phyloP scores from a whole-genome alignment of 257 asterid species.

The Handroanthus guayacan region DNA sequence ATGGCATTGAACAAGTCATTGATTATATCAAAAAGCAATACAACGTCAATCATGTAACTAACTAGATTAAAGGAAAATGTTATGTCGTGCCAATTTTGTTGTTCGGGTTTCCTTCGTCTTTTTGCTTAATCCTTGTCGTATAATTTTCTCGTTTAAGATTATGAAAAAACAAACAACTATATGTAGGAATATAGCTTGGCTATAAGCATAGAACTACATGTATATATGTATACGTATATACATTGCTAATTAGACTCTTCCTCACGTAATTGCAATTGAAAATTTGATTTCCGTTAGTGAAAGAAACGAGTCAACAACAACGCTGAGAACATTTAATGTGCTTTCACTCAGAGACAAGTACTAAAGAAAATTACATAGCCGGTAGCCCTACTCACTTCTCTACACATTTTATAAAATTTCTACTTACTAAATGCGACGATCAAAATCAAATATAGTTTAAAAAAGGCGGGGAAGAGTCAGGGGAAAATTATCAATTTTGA shows the following conservation, averaged over 20 bases:
- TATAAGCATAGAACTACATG: too few relatives aligned
- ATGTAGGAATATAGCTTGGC: too few relatives aligned
- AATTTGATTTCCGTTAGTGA: too few relatives aligned
- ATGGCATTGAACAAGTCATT: constrained; percentile 66
- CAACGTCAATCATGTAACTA: constrained; percentile 75
- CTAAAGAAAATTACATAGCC: constrained; percentile 24
- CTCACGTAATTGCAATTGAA: too few relatives aligned
- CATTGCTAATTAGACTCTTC: too few relatives aligned
- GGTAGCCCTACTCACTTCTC: constrained; percentile 4
- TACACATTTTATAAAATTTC: background rate
- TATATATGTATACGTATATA: too few relatives aligned
- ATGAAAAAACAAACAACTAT: too few relatives aligned
- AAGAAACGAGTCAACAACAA: background rate
- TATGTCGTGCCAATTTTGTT: too few relatives aligned
- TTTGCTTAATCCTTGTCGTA: too few relatives aligned
- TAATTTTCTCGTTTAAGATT: too few relatives aligned
- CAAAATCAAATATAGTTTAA: background rate
- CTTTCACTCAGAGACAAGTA: background rate
- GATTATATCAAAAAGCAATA: constrained; percentile 66
- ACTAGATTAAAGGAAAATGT: constrained; percentile 69
- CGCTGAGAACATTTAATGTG: background rate
- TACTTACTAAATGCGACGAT: constrained; percentile 13
- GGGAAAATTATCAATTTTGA: background rate
- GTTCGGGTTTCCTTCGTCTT: too few relatives aligned
- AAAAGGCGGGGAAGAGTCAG: background rate